A percentile compares a stretch with the other conserved stretches of the same genome.
These are phyloP conservation scores for Xenoacremonium recifei DNA, from an alignment of 2,329 filamentous ascomycete species.

Conservation along the genomic window DNA sequence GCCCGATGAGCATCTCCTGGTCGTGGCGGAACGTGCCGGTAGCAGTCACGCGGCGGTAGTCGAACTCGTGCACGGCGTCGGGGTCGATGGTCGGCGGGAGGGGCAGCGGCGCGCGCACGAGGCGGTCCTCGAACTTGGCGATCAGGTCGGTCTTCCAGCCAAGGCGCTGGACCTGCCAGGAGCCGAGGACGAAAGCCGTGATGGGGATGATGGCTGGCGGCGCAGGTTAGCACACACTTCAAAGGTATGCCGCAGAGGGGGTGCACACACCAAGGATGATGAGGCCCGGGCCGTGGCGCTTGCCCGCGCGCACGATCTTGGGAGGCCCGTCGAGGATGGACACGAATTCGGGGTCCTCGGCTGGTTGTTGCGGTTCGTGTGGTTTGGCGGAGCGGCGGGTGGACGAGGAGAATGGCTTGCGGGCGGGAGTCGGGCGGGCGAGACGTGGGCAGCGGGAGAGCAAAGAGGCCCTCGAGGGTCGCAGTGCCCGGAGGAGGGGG, in stretches of 20 bases:
- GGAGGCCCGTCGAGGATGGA: slow-evolving; percentile 88
- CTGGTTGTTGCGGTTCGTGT: slow-evolving; percentile 45
- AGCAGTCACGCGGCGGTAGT: slow-evolving; percentile 81
- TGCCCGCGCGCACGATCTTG: slow-evolving; percentile 71
- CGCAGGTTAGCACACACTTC: background rate
- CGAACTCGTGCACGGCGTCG: slow-evolving; percentile 80
- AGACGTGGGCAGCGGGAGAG: slow-evolving; percentile 5
- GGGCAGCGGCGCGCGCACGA: slow-evolving; percentile 81
- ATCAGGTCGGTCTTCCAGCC: slow-evolving; percentile 93
- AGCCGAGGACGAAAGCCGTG: slow-evolving; percentile 85
- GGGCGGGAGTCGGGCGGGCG: slow-evolving; percentile 3
- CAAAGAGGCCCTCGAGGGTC: background rate
- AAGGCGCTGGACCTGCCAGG: slow-evolving; percentile 93
- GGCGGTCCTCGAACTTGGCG: slow-evolving; percentile 86
- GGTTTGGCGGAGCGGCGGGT: slow-evolving; percentile 13
- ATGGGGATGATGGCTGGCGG: slow-evolving; percentile 74
- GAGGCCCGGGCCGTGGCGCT: slow-evolving; percentile 74
- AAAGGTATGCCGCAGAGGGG: slow-evolving; percentile 1
- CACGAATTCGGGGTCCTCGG: slow-evolving; percentile 75
- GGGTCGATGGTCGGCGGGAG: slow-evolving; percentile 82
- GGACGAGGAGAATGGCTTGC: slow-evolving; percentile 14
- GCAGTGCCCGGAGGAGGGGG: background rate
- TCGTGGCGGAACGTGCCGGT: slow-evolving; percentile 78
- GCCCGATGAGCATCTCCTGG: slow-evolving; percentile 93
- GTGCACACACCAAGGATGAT: slow-evolving; percentile 64